A percentile compares a stretch with the other conserved stretches of the same genome.
Conservation (phyloP, 768 basidiomycete genomes). For the Lactarius psammicola region DNA sequence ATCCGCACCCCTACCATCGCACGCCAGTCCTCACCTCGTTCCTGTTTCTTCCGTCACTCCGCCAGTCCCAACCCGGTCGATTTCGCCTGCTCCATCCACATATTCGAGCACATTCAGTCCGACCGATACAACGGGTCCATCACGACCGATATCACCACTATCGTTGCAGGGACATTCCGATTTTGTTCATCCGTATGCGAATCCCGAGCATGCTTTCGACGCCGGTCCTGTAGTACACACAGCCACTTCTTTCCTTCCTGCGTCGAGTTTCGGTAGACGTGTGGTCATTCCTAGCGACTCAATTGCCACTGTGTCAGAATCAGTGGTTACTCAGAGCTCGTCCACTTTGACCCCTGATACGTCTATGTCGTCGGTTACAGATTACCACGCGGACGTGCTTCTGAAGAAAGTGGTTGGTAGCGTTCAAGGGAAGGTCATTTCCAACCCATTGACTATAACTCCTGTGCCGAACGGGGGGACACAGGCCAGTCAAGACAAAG, state of each 20-base stretch:
- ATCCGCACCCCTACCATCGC: constrained; percentile 20
- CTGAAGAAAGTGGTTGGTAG: constrained; percentile 20
- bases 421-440: constrained; percentile 27
- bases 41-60: constrained; percentile 1
- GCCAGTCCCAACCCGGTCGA: constrained; percentile 14
- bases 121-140: constrained; percentile 25
- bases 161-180: constrained; percentile 30
- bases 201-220: constrained; percentile 60
- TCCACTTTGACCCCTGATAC: constrained; percentile 32
- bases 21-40: constrained; percentile 20
- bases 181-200: constrained; percentile 74
- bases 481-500: constrained; percentile 18
- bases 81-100: constrained; percentile 25
- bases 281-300: constrained; percentile 24
- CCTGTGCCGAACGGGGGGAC: constrained; percentile 11
- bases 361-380: constrained; percentile 25
- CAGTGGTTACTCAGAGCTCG: constrained; percentile 35
- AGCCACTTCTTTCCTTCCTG: constrained; percentile 37
- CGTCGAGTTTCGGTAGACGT: constrained; percentile 31
- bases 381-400: constrained; percentile 19
- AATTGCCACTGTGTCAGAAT: constrained; percentile 32
- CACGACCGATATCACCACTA: constrained; percentile 28
- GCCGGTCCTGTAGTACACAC: constrained; percentile 10
- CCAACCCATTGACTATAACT: constrained; percentile 15
- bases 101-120: constrained; percentile 25